Evolutionary conservation across 2,329 filamentous ascomycete species (phyloP).

Genomic region (Immersiporthe knoxdaviesiana): DNA sequence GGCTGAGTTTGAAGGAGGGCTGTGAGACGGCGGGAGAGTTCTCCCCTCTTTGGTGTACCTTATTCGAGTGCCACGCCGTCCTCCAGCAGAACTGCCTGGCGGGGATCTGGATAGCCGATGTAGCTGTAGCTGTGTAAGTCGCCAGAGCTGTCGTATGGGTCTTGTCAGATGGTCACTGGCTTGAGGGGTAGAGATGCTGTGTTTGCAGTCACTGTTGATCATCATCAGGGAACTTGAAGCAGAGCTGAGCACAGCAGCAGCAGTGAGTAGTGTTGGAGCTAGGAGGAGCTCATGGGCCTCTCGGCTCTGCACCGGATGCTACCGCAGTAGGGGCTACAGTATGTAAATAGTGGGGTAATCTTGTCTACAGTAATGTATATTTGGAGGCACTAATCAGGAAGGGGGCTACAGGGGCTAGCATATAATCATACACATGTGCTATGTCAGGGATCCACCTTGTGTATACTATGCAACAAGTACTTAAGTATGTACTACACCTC

Average conservation of each 20-base stretch:
- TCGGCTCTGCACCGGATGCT: background rate
- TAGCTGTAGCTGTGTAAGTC: background rate
- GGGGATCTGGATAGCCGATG: background rate
- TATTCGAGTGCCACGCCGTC: background rate
- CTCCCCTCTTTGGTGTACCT: background rate
- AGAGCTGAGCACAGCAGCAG: background rate
- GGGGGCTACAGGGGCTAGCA: background rate
- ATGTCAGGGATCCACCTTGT: too few relatives aligned
- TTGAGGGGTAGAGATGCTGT: background rate
- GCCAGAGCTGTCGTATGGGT: too few relatives aligned
- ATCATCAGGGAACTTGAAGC: background rate
- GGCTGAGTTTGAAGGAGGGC: background rate
- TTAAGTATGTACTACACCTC: too few relatives aligned
- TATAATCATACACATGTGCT: background rate
- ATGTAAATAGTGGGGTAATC: conserved; percentile 2
- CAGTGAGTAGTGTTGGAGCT: background rate
- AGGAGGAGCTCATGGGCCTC: conserved; percentile 11
- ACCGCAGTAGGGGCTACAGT: background rate
- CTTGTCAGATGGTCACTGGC: too few relatives aligned
- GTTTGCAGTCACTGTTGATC: background rate
- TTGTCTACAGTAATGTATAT: background rate
- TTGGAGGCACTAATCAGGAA: background rate
- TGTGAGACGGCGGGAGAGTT: background rate
- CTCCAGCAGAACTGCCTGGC: background rate
- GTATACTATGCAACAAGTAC: too few relatives aligned